Evolutionary conservation across 257 asterid species (phyloP).

Genomic region (Paulownia fortunei): DNA sequence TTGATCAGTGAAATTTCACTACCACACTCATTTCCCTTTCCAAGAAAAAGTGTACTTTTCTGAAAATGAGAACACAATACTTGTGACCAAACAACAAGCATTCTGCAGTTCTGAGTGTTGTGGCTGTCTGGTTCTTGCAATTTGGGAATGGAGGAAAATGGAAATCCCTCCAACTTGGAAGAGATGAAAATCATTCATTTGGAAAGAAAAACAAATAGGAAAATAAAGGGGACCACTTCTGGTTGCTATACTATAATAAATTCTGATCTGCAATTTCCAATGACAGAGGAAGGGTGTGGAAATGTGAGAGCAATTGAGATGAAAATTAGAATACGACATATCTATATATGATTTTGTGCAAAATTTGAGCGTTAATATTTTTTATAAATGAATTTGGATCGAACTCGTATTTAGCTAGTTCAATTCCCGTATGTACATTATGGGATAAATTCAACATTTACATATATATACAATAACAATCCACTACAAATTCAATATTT

Average conservation of each 20-base stretch:
- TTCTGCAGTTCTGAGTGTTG: slow-evolving; percentile 29
- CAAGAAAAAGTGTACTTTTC: slow-evolving; percentile 36
- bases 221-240: slow-evolving; percentile 47
- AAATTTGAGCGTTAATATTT: too few relatives aligned
- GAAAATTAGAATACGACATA: slow-evolving; percentile 21
- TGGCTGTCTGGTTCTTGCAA: slow-evolving; percentile 40
- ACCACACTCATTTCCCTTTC: slow-evolving; percentile 34
- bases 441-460: too few relatives aligned
- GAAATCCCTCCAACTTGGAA: slow-evolving; percentile 36
- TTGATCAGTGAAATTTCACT: background rate
- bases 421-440: too few relatives aligned
- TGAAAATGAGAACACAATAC: slow-evolving; percentile 45
- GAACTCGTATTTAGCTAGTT: too few relatives aligned
- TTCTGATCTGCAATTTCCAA: slow-evolving; percentile 53
- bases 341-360: too few relatives aligned
- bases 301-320: background rate
- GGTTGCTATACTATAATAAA: slow-evolving; percentile 32
- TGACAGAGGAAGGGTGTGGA: slow-evolving; percentile 48
- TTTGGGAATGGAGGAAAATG: slow-evolving; percentile 33
- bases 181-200: slow-evolving; percentile 53
- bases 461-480: too few relatives aligned
- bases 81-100: slow-evolving; percentile 42
- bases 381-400: too few relatives aligned
- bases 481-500: too few relatives aligned
- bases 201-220: slow-evolving; percentile 20